phyloP scores from a whole-genome alignment of 2,329 filamentous ascomycete genomes.

The Westerdykella ornata region DNA sequence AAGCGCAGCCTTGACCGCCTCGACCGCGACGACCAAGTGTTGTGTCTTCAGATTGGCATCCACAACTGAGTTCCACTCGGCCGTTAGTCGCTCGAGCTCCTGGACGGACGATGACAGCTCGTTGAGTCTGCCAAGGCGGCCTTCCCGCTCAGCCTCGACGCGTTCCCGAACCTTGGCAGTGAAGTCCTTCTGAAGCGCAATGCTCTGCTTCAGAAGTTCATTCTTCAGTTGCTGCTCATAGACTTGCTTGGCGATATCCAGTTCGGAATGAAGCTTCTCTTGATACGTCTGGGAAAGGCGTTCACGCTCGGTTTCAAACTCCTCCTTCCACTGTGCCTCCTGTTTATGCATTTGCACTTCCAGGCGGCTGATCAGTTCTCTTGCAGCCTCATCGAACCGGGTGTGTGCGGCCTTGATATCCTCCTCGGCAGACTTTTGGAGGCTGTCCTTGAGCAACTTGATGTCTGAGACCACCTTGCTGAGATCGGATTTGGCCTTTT shows the following conservation, averaged over 20 bases:
- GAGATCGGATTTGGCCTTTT: slow-evolving; percentile 80
- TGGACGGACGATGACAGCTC: slow-evolving; percentile 70
- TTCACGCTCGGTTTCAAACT: slow-evolving; percentile 83
- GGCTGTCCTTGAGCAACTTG: slow-evolving; percentile 60
- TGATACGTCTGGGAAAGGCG: slow-evolving; percentile 72
- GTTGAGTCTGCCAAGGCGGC: slow-evolving; percentile 76
- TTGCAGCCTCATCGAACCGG: slow-evolving; percentile 81
- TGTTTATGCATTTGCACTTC: slow-evolving; percentile 76
- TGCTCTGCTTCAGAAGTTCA: slow-evolving; percentile 80
- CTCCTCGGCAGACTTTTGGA: slow-evolving; percentile 64
- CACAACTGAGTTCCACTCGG: slow-evolving; percentile 83
- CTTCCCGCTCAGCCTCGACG: slow-evolving; percentile 82
- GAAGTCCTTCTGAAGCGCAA: slow-evolving; percentile 81
- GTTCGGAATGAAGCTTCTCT: slow-evolving; percentile 68
- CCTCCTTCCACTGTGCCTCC: slow-evolving; percentile 74
- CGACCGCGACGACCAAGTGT: slow-evolving; percentile 91
- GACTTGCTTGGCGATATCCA: slow-evolving; percentile 71
- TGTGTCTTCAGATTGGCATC: slow-evolving; percentile 89
- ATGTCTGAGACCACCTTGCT: slow-evolving; percentile 73
- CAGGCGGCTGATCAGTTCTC: slow-evolving; percentile 80
- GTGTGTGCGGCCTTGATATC: slow-evolving; percentile 64
- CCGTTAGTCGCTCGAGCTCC: slow-evolving; percentile 80
- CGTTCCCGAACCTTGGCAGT: slow-evolving; percentile 67
- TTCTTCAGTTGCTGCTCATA: slow-evolving; percentile 79
- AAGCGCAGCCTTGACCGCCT: slow-evolving; percentile 80